phyloP scores from a whole-genome alignment of 148 eudicot genomes.

The Simmondsia chinensis region DNA sequence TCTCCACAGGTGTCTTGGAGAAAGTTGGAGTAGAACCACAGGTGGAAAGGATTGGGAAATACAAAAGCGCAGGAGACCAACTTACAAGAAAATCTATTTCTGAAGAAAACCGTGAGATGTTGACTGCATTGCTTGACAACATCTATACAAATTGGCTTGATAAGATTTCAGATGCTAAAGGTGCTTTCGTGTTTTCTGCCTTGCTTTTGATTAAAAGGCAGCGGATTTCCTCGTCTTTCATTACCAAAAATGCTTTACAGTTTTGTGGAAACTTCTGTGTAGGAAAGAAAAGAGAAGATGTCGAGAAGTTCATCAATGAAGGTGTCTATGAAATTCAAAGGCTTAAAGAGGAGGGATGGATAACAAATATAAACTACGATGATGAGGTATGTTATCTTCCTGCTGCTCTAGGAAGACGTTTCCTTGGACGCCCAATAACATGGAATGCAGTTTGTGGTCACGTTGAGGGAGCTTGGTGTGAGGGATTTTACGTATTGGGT shows the following conservation, averaged over 20 bases:
- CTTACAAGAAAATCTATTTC: slow-evolving; percentile 78
- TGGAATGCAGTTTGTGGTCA: no score
- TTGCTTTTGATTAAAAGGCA: slow-evolving; percentile 13
- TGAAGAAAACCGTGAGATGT: slow-evolving; percentile 89
- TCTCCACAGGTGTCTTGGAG: slow-evolving; percentile 66
- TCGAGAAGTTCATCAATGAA: slow-evolving; percentile 76
- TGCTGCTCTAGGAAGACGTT: no score
- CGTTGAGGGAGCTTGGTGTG: no score
- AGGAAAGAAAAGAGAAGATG: slow-evolving; percentile 73
- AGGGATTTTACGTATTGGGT: no score
- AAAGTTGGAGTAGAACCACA: slow-evolving; percentile 89
- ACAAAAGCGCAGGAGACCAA: slow-evolving; percentile 94
- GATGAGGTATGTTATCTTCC: slow-evolving; percentile 95
- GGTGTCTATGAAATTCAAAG: slow-evolving; percentile 73
- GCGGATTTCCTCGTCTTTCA: slow-evolving; percentile 5
- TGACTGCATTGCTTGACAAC: slow-evolving; percentile 80
- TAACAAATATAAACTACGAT: slow-evolving; percentile 80
- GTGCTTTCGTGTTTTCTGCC: slow-evolving; percentile 25
- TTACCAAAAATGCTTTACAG: slow-evolving; percentile 15
- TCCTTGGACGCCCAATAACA: no score
- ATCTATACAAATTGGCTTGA: slow-evolving; percentile 86
- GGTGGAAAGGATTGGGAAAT: slow-evolving; percentile 92
- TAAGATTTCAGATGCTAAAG: slow-evolving; percentile 59
- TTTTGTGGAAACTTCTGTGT: slow-evolving; percentile 23
- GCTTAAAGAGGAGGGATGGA: slow-evolving; percentile 89